Percentiles rank a stretch among this genome's conserved stretches.
phyloP scores from a whole-genome alignment of 768 basidiomycete genomes.

The Plicaturopsis crispa region DNA sequence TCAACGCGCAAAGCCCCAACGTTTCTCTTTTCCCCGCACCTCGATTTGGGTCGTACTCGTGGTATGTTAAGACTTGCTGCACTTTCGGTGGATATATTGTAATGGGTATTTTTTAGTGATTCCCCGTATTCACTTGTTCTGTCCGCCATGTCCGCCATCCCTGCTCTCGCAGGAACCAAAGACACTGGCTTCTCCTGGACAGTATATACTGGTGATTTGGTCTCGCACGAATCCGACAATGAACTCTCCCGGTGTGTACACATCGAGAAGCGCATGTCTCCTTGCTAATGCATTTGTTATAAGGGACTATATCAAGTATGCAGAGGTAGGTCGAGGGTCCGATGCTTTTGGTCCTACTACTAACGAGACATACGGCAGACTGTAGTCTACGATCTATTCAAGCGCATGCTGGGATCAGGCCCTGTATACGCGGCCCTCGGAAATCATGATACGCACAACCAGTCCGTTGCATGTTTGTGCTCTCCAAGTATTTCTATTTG shows the following conservation, averaged over 20 bases:
- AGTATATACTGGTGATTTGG: conserved; percentile 67
- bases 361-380: conserved; percentile 28
- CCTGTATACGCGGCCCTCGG: conserved; percentile 74
- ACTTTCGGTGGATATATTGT: neutral
- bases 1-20: conserved; percentile 44
- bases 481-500: neutral
- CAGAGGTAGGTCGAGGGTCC: conserved; percentile 38
- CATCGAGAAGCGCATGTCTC: neutral
- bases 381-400: conserved; percentile 60
- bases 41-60: conserved; percentile 56
- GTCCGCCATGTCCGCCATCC: conserved; percentile 60
- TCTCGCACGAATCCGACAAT: conserved; percentile 63
- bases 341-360: neutral
- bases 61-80: conserved; percentile 27
- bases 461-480: conserved; percentile 28
- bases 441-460: conserved; percentile 71
- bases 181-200: conserved; percentile 56
- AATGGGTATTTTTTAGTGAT: conserved; percentile 33
- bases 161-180: conserved; percentile 53
- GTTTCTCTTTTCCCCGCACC: conserved; percentile 50
- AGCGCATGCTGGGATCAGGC: conserved; percentile 49
- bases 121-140: conserved; percentile 53
- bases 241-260: conserved; percentile 48
- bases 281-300: neutral
- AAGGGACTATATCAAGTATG: conserved; percentile 55